Percentiles rank a stretch among this genome's conserved stretches.
Conservation (phyloP, 176 grass and related monocot genomes). For the Zizania latifolia region DNA sequence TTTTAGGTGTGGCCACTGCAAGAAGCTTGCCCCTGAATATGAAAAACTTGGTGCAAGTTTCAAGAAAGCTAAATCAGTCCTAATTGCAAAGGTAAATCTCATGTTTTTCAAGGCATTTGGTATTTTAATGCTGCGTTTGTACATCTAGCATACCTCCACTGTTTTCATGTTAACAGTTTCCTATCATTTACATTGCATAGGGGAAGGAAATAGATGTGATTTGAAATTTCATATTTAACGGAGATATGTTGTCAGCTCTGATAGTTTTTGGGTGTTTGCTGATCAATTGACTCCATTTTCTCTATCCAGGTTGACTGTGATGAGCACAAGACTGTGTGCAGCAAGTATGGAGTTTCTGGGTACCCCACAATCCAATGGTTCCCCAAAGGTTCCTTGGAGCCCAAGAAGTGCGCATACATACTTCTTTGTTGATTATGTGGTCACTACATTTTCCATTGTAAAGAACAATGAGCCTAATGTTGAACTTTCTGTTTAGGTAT, state of each 20-base stretch:
- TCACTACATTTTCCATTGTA: neutral
- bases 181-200: neutral
- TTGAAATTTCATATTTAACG: neutral
- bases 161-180: neutral
- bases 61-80: slow-evolving; percentile 85
- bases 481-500: too few species aligned
- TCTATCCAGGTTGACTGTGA: slow-evolving; percentile 93
- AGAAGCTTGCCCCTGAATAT: slow-evolving; percentile 98
- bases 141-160: neutral
- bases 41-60: slow-evolving; percentile 88
- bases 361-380: slow-evolving; percentile 99
- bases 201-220: neutral
- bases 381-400: slow-evolving; percentile 88
- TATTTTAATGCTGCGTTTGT: neutral
- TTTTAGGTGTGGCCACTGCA: slow-evolving; percentile 95
- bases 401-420: slow-evolving; percentile 69
- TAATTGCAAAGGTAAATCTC: slow-evolving; percentile 77
- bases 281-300: neutral
- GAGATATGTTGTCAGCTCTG: neutral
- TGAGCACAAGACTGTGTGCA: slow-evolving; percentile 85
- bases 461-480: neutral
- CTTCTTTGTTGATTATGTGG: neutral
- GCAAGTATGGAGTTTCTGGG: slow-evolving; percentile 92
- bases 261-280: neutral
- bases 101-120: neutral